These are phyloP conservation scores for Chalara sp. DNA, from an alignment of 2,329 filamentous ascomycete species.

Conservation along the genomic window DNA sequence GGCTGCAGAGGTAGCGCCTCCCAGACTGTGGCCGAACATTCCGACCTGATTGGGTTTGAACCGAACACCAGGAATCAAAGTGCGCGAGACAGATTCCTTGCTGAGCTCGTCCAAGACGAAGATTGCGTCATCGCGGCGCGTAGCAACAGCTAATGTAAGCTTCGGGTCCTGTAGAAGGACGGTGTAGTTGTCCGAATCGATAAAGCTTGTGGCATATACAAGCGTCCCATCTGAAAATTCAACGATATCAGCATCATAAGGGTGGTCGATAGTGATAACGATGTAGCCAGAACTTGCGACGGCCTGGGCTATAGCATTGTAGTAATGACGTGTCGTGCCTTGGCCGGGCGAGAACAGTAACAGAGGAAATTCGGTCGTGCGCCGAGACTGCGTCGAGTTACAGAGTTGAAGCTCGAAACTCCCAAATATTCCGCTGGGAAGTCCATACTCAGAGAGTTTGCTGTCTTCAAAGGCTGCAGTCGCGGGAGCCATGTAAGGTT, in stretches of 20 bases:
- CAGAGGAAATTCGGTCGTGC: conserved; percentile 17
- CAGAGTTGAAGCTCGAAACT: conserved; percentile 19
- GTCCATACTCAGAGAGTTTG: conserved; percentile 14
- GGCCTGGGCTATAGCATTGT: conserved; percentile 24
- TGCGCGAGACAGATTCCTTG: neutral
- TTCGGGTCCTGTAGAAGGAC: conserved; percentile 9
- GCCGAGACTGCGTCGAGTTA: neutral
- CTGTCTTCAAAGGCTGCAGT: conserved; percentile 21
- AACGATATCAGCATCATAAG: conserved; percentile 29
- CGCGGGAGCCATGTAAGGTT: conserved; percentile 24
- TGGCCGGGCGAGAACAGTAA: conserved; percentile 28
- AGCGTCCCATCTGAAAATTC: too few species aligned
- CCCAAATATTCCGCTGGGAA: conserved; percentile 24
- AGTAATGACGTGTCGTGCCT: conserved; percentile 24
- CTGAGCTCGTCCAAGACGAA: conserved; percentile 20
- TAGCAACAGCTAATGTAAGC: conserved; percentile 9
- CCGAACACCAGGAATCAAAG: conserved; percentile 3
- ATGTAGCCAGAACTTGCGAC: conserved; percentile 29
- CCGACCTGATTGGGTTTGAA: conserved; percentile 24
- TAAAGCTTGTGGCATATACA: conserved; percentile 19
- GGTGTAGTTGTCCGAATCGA: conserved; percentile 12
- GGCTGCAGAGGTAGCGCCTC: conserved; percentile 28
- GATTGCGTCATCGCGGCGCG: conserved; percentile 16
- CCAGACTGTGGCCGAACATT: conserved; percentile 28
- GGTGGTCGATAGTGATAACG: conserved; percentile 30